phyloP scores from a whole-genome alignment of 108 stramenopile species.

The Cyclotella kingstonii region DNA sequence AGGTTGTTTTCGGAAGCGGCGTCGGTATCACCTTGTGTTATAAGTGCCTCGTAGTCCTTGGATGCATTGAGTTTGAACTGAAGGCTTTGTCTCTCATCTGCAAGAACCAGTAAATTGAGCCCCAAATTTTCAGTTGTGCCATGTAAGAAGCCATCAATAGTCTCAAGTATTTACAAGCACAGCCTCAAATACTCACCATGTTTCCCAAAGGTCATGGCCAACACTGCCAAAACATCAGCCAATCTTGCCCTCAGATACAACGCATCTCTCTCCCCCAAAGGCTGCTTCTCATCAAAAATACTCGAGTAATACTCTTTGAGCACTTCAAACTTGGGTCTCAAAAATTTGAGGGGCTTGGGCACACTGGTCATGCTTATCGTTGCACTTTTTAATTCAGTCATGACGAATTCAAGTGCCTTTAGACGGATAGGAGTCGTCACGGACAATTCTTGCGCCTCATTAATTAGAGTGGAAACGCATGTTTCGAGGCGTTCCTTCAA shows the following conservation, averaged over 20 bases:
- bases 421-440: constrained; percentile 74
- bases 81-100: constrained; percentile 88
- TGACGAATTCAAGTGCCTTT: constrained; percentile 88
- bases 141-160: neutral
- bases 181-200: constrained; percentile 52
- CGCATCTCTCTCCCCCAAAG: constrained; percentile 47
- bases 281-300: constrained; percentile 38
- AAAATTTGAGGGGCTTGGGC: constrained; percentile 98
- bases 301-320: constrained; percentile 78
- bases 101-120: neutral
- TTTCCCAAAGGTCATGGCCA: constrained; percentile 97
- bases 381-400: constrained; percentile 84
- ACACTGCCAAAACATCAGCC: constrained; percentile 94
- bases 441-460: constrained; percentile 59
- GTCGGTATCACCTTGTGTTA: constrained; percentile 37
- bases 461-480: constrained; percentile 78
- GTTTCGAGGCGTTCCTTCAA: constrained; percentile 88
- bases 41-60: constrained; percentile 69
- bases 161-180: neutral
- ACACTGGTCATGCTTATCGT: constrained; percentile 98
- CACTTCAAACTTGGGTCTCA: constrained; percentile 89
- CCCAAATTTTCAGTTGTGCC: neutral
- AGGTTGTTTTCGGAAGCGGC: constrained; percentile 75
- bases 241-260: constrained; percentile 66
- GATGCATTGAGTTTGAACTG: constrained; percentile 89